phyloP scores from a whole-genome alignment of 1,139 yeast species.

The Suhomyces wounanorum region DNA sequence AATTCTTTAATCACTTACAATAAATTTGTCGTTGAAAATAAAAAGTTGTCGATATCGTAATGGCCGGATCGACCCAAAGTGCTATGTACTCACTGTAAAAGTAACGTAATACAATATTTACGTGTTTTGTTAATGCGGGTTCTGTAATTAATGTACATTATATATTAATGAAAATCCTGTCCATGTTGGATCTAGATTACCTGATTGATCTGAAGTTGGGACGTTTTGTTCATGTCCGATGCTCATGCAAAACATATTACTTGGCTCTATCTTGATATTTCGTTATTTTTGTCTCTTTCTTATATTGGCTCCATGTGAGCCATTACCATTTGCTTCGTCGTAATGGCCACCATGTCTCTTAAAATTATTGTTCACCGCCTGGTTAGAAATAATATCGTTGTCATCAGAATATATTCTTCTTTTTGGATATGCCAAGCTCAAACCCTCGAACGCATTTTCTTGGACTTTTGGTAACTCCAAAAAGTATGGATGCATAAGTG shows the following conservation, averaged over 20 bases:
- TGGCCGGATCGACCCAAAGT: too few relatives aligned
- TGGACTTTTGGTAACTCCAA: slow-evolving; percentile 64
- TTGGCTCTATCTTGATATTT: not conserved
- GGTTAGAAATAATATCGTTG: slow-evolving; percentile 55
- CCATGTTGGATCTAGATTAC: not conserved
- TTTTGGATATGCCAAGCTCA: slow-evolving; percentile 64
- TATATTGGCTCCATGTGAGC: slow-evolving; percentile 7
- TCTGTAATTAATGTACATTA: not conserved
- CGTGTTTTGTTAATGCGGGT: too few relatives aligned
- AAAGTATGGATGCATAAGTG: slow-evolving; percentile 78
- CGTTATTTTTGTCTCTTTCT: slow-evolving; percentile 32
- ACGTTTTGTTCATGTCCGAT: not conserved
- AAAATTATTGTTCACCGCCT: slow-evolving; percentile 18
- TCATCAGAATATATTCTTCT: slow-evolving; percentile 79
- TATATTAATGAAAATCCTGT: not conserved
- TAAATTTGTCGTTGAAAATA: too few relatives aligned
- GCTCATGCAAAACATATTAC: not conserved
- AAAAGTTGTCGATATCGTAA: too few relatives aligned
- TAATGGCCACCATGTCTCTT: slow-evolving; percentile 27
- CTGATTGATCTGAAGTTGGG: not conserved
- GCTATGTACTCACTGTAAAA: too few relatives aligned
- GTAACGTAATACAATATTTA: too few relatives aligned
- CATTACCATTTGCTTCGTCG: slow-evolving; percentile 11
- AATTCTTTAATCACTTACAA: too few relatives aligned
- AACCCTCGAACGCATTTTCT: slow-evolving; percentile 70